phyloP scores from a whole-genome alignment of 2,329 filamentous ascomycete genomes.

The Venturiaceae sp. region DNA sequence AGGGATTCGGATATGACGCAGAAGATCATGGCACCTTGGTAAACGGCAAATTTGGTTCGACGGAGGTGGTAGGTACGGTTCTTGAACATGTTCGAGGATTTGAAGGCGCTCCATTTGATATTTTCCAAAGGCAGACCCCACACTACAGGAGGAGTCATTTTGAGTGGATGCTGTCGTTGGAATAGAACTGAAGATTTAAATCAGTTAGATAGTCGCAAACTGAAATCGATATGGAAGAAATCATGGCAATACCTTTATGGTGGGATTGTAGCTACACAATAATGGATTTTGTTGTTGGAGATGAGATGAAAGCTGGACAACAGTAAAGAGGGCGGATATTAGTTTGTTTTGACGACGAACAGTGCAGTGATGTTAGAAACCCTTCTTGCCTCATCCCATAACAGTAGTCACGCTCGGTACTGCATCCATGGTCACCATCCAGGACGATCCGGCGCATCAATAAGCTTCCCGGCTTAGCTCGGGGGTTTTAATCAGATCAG shows the following conservation, averaged over 20 bases:
- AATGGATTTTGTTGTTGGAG: too few relatives aligned
- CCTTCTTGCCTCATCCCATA: background rate
- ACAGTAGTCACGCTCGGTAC: background rate
- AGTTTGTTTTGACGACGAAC: background rate
- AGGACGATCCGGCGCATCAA: background rate
- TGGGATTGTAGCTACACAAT: background rate
- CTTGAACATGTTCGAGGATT: constrained; percentile 48
- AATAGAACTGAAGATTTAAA: too few relatives aligned
- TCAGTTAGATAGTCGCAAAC: background rate
- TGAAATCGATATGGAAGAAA: background rate
- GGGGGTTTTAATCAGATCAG: background rate
- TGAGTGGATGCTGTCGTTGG: too few relatives aligned
- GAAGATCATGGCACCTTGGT: constrained; percentile 49
- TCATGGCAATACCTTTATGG: background rate
- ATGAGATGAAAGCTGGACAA: background rate
- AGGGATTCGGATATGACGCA: constrained; percentile 47
- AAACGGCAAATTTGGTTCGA: constrained; percentile 49
- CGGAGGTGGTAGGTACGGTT: constrained; percentile 41
- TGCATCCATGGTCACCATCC: background rate
- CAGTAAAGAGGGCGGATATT: background rate
- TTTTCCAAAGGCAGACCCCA: constrained; percentile 49
- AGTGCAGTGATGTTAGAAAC: background rate
- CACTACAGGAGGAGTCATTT: constrained; percentile 30
- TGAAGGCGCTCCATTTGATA: constrained; percentile 50
- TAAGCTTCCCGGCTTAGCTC: background rate